Percentiles rank a stretch among this genome's conserved stretches.
phyloP scores from a whole-genome alignment of 768 basidiomycete species.

The Russula vinacea region DNA sequence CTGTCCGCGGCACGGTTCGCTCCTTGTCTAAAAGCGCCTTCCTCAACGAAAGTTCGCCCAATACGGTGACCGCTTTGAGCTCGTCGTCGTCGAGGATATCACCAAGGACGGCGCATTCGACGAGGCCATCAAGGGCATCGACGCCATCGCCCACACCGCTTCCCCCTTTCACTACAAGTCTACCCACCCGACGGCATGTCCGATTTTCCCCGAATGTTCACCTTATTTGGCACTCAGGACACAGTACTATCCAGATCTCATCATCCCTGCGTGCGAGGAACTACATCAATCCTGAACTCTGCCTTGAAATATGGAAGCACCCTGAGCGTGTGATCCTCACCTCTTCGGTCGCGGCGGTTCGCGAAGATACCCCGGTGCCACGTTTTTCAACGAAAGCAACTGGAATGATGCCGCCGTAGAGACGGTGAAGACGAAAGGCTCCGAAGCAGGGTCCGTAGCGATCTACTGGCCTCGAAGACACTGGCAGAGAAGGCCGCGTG shows the following conservation, averaged over 20 bases:
- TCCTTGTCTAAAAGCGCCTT: constrained; percentile 56
- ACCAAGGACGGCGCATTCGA: constrained; percentile 63
- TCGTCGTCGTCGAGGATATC: constrained; percentile 70
- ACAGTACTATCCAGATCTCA: constrained; percentile 53
- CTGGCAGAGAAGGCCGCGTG: constrained; percentile 61
- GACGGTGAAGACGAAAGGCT: constrained; percentile 49
- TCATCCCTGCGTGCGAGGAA: constrained; percentile 75
- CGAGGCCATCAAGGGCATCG: constrained; percentile 71
- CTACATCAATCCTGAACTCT: constrained; percentile 57
- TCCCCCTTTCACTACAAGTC: constrained; percentile 55
- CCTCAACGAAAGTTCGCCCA: constrained; percentile 52
- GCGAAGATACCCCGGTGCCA: constrained; percentile 30
- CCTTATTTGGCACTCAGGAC: background rate
- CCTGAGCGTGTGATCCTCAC: constrained; percentile 61
- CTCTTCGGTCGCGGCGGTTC: constrained; percentile 52
- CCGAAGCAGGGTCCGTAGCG: constrained; percentile 38
- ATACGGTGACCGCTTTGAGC: constrained; percentile 57
- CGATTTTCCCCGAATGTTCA: background rate
- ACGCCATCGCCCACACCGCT: constrained; percentile 67
- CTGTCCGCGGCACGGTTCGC: constrained; percentile 66
- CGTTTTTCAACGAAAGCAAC: constrained; percentile 29
- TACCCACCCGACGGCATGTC: constrained; percentile 40
- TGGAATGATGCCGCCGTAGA: constrained; percentile 57
- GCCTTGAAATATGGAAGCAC: constrained; percentile 53
- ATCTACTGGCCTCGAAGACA: constrained; percentile 60